A percentile compares a stretch with the other conserved stretches of the same genome.
Evolutionary conservation across 1,284 basidiomycete genomes (phyloP).

Genomic region (Serendipita sp.): DNA sequence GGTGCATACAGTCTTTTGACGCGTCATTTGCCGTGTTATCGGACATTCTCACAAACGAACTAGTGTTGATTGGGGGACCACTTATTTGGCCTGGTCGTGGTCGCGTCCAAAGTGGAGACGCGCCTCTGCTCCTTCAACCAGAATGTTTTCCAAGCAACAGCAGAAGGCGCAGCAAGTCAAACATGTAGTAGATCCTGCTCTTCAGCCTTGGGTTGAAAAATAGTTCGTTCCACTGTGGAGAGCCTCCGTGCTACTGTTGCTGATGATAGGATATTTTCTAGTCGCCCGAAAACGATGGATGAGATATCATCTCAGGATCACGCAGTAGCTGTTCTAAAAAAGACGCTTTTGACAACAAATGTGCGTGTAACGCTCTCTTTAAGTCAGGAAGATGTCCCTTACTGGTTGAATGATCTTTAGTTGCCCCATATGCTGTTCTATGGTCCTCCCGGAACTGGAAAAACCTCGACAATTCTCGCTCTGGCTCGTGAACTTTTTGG

Average conservation of each 20-base stretch:
- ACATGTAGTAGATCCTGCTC: constrained; percentile 37
- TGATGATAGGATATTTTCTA: constrained; percentile 21
- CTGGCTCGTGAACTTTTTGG: constrained; percentile 90
- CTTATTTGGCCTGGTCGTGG: background rate
- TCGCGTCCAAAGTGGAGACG: background rate
- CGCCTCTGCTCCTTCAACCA: constrained; percentile 17
- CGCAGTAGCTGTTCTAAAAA: constrained; percentile 81
- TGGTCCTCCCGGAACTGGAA: constrained; percentile 96
- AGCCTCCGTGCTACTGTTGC: background rate
- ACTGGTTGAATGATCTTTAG: constrained; percentile 29
- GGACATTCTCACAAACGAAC: background rate
- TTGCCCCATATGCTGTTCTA: constrained; percentile 99
- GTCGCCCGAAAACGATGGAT: constrained; percentile 94
- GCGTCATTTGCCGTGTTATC: background rate
- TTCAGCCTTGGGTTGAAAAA: constrained; percentile 97
- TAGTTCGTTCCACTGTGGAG: constrained; percentile 42
- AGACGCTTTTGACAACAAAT: constrained; percentile 85
- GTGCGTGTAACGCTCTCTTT: constrained; percentile 30
- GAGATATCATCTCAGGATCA: constrained; percentile 96
- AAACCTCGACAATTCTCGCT: constrained; percentile 96
- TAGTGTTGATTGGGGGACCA: background rate
- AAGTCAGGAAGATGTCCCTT: background rate
- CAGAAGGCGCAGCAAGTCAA: constrained; percentile 27
- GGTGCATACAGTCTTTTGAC: background rate
- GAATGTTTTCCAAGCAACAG: constrained; percentile 43